Conservation (phyloP, 2,329 filamentous ascomycete species). For the Domatiomyces globalis region DNA sequence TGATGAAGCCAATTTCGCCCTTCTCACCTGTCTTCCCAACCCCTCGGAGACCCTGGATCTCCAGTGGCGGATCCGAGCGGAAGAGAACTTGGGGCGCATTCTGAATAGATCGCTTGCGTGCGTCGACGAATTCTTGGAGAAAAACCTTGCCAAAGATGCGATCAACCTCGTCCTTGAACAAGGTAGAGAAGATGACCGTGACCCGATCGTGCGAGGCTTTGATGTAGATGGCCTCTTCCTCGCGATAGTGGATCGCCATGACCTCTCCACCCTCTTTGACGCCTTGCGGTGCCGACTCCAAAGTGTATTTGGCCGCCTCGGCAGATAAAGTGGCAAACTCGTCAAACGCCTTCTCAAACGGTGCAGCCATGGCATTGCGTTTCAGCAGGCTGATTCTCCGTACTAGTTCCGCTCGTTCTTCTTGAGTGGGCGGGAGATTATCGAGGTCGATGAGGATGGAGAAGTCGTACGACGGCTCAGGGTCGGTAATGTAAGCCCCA, state of each 20-base stretch:
- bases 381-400: slow-evolving; percentile 81
- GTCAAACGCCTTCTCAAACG: slow-evolving; percentile 92
- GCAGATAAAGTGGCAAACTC: slow-evolving; percentile 78
- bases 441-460: slow-evolving; percentile 83
- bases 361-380: slow-evolving; percentile 96
- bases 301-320: slow-evolving; percentile 81
- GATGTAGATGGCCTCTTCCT: slow-evolving; percentile 97
- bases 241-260: slow-evolving; percentile 94
- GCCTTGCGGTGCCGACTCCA: slow-evolving; percentile 85
- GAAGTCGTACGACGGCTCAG: slow-evolving; percentile 91
- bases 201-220: slow-evolving; percentile 96
- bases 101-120: slow-evolving; percentile 83
- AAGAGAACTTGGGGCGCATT: slow-evolving; percentile 97
- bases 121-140: slow-evolving; percentile 96
- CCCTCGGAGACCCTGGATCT: slow-evolving; percentile 77
- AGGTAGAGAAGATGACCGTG: slow-evolving; percentile 96
- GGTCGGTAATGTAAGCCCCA: slow-evolving; percentile 71
- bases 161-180: slow-evolving; percentile 96
- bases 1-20: slow-evolving; percentile 91
- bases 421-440: slow-evolving; percentile 66
- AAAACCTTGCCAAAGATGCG: slow-evolving; percentile 97
- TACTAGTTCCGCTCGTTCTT: slow-evolving; percentile 74
- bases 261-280: slow-evolving; percentile 79
- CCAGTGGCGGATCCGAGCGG: slow-evolving; percentile 82
- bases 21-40: slow-evolving; percentile 54